These are phyloP conservation scores for Paraphaeosphaeria minitans DNA, from an alignment of 2,329 filamentous ascomycete species.

Conservation along the genomic window DNA sequence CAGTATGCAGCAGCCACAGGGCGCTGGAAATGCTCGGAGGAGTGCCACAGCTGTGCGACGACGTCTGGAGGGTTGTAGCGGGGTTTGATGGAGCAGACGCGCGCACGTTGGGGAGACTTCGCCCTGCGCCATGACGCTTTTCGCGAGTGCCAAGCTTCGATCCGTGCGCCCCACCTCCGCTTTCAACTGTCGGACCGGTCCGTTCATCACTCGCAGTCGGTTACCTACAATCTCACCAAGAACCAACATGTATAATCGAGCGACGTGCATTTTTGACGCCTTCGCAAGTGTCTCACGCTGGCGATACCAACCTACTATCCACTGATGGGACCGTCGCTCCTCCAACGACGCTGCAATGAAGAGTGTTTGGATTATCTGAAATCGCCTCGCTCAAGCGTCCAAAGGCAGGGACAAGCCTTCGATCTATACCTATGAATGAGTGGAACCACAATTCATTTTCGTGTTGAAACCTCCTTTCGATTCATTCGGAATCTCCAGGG, in stretches of 20 bases:
- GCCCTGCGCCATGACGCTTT: background rate
- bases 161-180: background rate
- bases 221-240: background rate
- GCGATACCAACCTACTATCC: background rate
- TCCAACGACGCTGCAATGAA: too few relatives aligned
- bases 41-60: constrained; percentile 5
- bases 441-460: too few relatives aligned
- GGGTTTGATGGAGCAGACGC: background rate
- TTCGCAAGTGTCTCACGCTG: background rate
- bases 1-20: constrained; percentile 5
- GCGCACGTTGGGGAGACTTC: background rate
- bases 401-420: too few relatives aligned
- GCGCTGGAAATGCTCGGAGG: background rate
- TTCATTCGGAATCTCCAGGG: too few relatives aligned
- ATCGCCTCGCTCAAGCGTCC: too few relatives aligned
- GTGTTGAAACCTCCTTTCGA: too few relatives aligned
- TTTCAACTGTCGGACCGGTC: background rate
- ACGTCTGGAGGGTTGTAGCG: background rate
- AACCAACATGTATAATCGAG: background rate
- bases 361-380: too few relatives aligned
- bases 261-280: background rate
- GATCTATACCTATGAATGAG: too few relatives aligned
- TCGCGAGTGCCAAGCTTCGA: background rate
- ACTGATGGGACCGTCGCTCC: too few relatives aligned
- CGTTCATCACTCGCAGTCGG: background rate